Conservation (phyloP, 148 eudicot genomes). For the Vaccinium corymbosum region DNA sequence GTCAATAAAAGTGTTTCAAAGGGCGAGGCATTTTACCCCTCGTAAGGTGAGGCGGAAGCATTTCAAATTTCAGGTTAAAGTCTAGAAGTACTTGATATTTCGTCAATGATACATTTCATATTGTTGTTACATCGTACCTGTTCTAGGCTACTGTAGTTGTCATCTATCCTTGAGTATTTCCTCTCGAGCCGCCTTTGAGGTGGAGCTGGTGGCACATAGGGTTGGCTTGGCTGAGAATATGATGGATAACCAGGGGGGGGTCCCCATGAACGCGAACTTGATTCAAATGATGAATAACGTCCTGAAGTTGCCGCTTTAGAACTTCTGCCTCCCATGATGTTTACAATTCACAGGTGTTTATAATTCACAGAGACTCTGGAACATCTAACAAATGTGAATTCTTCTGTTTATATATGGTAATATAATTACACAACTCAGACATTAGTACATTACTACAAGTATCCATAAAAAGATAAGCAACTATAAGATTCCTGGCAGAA, state of each 20-base stretch:
- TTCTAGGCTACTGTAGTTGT: conserved; percentile 37
- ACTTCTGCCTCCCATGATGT: conserved; percentile 45
- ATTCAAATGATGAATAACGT: conserved; percentile 45
- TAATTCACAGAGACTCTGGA: conserved; percentile 21
- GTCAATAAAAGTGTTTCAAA: neutral
- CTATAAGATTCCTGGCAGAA: neutral
- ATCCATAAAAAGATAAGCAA: neutral
- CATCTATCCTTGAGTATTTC: conserved; percentile 50
- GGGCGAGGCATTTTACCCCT: neutral
- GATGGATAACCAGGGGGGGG: conserved; percentile 22
- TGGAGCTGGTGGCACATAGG: conserved; percentile 31
- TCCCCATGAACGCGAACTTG: conserved; percentile 28
- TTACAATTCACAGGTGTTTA: conserved; percentile 20
- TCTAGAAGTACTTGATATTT: neutral
- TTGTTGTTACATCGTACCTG: conserved; percentile 28
- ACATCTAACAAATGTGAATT: conserved; percentile 8
- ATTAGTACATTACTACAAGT: neutral
- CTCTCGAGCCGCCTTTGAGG: conserved; percentile 37
- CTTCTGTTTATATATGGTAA: neutral
- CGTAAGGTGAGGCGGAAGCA: neutral
- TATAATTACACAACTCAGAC: neutral
- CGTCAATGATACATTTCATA: neutral
- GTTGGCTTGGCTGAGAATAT: conserved; percentile 26
- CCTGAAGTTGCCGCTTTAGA: conserved; percentile 39
- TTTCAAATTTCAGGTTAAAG: neutral